phyloP scores from a whole-genome alignment of 331 rosid genomes.

The Ulmus americana region DNA sequence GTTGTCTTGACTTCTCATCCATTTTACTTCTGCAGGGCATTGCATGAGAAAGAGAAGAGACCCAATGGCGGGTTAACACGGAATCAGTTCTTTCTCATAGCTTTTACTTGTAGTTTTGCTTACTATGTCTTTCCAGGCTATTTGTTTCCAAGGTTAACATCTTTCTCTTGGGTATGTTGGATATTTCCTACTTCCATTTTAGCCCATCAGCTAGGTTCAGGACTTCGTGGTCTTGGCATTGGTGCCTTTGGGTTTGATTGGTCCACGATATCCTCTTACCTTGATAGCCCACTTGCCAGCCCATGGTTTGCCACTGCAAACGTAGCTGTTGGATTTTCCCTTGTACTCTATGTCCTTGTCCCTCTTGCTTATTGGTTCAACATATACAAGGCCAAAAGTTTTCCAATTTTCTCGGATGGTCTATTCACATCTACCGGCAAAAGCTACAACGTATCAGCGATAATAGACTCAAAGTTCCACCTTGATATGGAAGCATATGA shows the following conservation, averaged over 20 bases:
- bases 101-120: constrained; percentile 62
- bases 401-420: constrained; percentile 71
- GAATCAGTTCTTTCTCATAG: constrained; percentile 62
- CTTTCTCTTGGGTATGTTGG: constrained; percentile 78
- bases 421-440: constrained; percentile 56
- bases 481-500: constrained; percentile 56
- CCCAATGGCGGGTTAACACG: constrained; percentile 45
- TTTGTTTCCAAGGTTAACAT: constrained; percentile 63
- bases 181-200: constrained; percentile 54
- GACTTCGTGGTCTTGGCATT: constrained; percentile 73
- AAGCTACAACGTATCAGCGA: constrained; percentile 57
- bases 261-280: constrained; percentile 69
- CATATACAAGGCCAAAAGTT: constrained; percentile 52
- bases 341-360: constrained; percentile 44
- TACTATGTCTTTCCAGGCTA: constrained; percentile 77
- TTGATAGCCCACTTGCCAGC: constrained; percentile 77
- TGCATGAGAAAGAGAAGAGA: constrained; percentile 71
- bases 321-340: constrained; percentile 55
- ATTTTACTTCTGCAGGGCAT: constrained; percentile 37
- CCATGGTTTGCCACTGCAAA: constrained; percentile 92
- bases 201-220: constrained; percentile 72
- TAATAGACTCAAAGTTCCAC: constrained; percentile 51
- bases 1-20: neutral
- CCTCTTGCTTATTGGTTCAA: constrained; percentile 62
- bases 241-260: constrained; percentile 71